These are phyloP conservation scores for Cystobasidium ongulense DNA, from an alignment of 768 basidiomycete species.

Conservation along the genomic window DNA sequence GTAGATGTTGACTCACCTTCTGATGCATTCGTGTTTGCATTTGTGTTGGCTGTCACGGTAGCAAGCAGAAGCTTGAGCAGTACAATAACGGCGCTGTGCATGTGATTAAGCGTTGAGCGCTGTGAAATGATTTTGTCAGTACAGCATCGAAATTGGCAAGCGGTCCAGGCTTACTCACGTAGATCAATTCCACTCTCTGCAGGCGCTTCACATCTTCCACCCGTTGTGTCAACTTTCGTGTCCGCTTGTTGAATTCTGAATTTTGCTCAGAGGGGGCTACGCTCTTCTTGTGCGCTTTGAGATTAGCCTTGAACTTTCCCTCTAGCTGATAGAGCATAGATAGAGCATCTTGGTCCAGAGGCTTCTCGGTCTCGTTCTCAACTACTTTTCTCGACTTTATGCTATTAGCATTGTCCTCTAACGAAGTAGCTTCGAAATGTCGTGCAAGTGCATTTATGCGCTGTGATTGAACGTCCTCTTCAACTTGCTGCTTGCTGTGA, in stretches of 20 bases:
- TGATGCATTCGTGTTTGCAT: conserved; percentile 3
- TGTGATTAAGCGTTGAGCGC: conserved; percentile 71
- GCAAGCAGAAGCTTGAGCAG: conserved; percentile 84
- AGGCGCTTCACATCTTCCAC: conserved; percentile 76
- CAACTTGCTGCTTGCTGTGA: conserved; percentile 19
- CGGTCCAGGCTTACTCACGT: conserved; percentile 53
- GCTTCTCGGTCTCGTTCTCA: conserved; percentile 22
- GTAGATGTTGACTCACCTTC: neutral
- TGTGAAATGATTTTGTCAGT: conserved; percentile 43
- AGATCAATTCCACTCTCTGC: conserved; percentile 82
- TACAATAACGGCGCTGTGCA: conserved; percentile 86
- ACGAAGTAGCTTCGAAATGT: neutral
- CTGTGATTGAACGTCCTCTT: neutral
- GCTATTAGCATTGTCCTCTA: neutral
- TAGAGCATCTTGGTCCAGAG: conserved; percentile 41
- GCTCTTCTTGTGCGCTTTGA: neutral
- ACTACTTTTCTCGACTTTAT: neutral
- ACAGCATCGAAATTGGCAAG: neutral
- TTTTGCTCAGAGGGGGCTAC: neutral
- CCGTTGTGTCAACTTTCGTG: conserved; percentile 58
- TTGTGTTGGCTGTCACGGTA: conserved; percentile 70
- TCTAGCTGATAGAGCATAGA: conserved; percentile 35
- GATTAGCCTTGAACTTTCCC: conserved; percentile 15
- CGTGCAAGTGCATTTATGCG: neutral
- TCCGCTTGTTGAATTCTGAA: conserved; percentile 44